phyloP scores from a whole-genome alignment of 1,284 basidiomycete genomes.

The Termitomyces sp. region DNA sequence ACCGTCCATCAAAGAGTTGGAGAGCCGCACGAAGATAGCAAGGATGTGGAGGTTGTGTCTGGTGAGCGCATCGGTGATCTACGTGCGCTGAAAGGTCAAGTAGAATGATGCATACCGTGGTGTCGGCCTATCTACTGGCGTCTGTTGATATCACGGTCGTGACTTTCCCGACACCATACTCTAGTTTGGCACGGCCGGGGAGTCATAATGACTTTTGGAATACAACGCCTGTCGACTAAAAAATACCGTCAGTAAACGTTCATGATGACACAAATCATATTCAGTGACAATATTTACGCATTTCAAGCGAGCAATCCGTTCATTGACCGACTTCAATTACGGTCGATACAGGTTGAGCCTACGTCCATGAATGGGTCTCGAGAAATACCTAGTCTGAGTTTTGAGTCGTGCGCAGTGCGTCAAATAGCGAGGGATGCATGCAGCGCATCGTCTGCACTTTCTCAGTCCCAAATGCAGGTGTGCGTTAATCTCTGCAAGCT shows the following conservation, averaged over 20 bases:
- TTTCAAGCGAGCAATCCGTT: constrained; percentile 48
- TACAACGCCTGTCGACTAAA: constrained; percentile 58
- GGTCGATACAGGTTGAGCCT: constrained; percentile 28
- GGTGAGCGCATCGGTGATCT: no score
- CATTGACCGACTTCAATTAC: constrained; percentile 38
- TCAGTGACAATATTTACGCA: constrained; percentile 19
- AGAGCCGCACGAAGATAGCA: constrained; percentile 71
- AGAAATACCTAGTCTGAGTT: constrained; percentile 33
- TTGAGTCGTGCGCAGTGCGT: not conserved
- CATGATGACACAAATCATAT: no score
- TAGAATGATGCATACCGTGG: no score
- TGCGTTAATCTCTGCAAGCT: no score
- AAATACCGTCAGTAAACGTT: not conserved
- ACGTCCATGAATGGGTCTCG: constrained; percentile 47
- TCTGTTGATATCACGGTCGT: constrained; percentile 70
- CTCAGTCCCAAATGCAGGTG: constrained; percentile 38
- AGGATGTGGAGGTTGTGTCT: no score
- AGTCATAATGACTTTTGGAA: constrained; percentile 70
- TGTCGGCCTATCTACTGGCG: constrained; percentile 42
- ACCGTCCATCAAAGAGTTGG: constrained; percentile 67
- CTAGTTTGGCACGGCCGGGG: constrained; percentile 56
- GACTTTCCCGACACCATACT: constrained; percentile 61
- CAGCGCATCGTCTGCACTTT: constrained; percentile 32
- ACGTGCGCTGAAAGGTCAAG: no score
- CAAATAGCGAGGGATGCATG: constrained; percentile 21